A percentile compares a stretch with the other conserved stretches of the same genome.
Conservation (phyloP, 2,329 filamentous ascomycete genomes). For the Tolypocladium nubicola region DNA sequence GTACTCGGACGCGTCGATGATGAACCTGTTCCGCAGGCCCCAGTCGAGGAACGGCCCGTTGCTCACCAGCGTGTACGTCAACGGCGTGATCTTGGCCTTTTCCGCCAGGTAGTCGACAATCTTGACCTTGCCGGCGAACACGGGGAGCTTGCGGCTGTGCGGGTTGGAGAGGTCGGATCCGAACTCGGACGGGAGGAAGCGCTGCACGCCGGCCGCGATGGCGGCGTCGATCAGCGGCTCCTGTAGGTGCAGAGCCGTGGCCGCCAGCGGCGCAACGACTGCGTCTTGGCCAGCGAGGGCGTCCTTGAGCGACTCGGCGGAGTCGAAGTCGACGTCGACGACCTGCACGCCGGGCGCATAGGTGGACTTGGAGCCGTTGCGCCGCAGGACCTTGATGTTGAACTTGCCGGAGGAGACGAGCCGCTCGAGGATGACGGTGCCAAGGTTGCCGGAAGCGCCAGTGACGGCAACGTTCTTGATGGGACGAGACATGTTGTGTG, state of each 20-base stretch:
- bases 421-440: slow-evolving; percentile 17
- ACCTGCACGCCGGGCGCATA: slow-evolving; percentile 18
- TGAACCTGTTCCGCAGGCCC: slow-evolving; percentile 30
- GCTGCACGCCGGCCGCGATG: slow-evolving; percentile 46
- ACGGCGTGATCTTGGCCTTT: slow-evolving; percentile 23
- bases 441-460: slow-evolving; percentile 25
- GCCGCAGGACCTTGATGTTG: slow-evolving; percentile 24
- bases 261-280: slow-evolving; percentile 28
- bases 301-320: slow-evolving; percentile 33
- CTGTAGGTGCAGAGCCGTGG: slow-evolving; percentile 27
- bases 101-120: slow-evolving; percentile 28
- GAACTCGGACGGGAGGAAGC: slow-evolving; percentile 53
- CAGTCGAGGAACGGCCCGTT: slow-evolving; percentile 51
- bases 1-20: slow-evolving; percentile 28
- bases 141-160: slow-evolving; percentile 30
- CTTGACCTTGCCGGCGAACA: slow-evolving; percentile 40
- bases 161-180: slow-evolving; percentile 22
- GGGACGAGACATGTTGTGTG: slow-evolving; percentile 14
- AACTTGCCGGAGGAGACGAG: slow-evolving; percentile 21
- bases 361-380: slow-evolving; percentile 27
- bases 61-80: slow-evolving; percentile 46
- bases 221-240: slow-evolving; percentile 45
- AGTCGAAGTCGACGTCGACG: slow-evolving; percentile 27
- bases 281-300: slow-evolving; percentile 48
- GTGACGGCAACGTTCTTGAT: slow-evolving; percentile 27